Conservation (phyloP, 352 stramenopile species). For the Phytophthora uliginosa region DNA sequence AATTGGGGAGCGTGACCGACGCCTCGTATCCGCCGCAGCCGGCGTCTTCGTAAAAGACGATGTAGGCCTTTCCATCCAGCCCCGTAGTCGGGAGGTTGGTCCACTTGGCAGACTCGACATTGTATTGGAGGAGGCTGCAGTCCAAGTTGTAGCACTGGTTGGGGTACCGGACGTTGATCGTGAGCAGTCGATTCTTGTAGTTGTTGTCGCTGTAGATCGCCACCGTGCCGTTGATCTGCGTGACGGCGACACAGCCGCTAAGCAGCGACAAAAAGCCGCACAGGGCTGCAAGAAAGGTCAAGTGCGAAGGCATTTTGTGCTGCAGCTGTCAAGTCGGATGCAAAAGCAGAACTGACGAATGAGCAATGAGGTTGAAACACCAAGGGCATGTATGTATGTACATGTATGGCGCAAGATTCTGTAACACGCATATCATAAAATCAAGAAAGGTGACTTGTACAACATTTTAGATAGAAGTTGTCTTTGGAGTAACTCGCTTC, state of each 20-base stretch:
- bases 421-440: neutral
- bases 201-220: slow-evolving; percentile 20
- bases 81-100: slow-evolving; percentile 21
- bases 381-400: neutral
- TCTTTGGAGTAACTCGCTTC: neutral
- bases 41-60: slow-evolving; percentile 31
- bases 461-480: neutral
- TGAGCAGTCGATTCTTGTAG: slow-evolving; percentile 23
- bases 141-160: slow-evolving; percentile 38
- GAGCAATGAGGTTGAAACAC: neutral
- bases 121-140: slow-evolving; percentile 29
- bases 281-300: neutral
- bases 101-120: slow-evolving; percentile 32
- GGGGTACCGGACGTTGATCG: slow-evolving; percentile 26
- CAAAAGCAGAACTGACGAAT: neutral
- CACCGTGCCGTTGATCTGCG: slow-evolving; percentile 23
- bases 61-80: slow-evolving; percentile 27
- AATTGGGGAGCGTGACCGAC: slow-evolving; percentile 21
- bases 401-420: neutral
- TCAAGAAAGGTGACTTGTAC: neutral
- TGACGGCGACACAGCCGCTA: neutral
- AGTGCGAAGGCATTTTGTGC: neutral
- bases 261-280: neutral
- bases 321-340: neutral
- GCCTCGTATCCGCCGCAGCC: slow-evolving; percentile 16